These are phyloP conservation scores for Epichloe amarillans DNA, from an alignment of 2,329 filamentous ascomycete species.

Conservation along the genomic window DNA sequence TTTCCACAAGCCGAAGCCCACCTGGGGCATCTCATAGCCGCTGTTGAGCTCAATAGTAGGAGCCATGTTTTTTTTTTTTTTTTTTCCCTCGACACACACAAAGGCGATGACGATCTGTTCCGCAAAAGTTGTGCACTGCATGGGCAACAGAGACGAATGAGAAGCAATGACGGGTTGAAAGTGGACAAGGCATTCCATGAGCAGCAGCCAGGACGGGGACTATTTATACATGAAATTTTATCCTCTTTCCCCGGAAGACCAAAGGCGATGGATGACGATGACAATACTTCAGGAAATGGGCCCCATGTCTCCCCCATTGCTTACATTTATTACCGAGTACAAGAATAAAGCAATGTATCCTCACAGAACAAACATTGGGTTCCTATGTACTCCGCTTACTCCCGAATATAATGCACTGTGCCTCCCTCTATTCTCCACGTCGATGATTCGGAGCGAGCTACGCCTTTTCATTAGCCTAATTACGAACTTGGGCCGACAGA, in stretches of 20 bases:
- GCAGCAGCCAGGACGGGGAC: neutral
- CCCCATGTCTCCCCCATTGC: neutral
- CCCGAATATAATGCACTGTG: too few relatives aligned
- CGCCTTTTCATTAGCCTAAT: neutral
- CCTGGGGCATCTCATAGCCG: conserved; percentile 58
- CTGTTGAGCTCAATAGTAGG: conserved; percentile 48
- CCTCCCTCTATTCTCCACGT: too few relatives aligned
- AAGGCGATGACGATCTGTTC: neutral
- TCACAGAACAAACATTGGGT: too few relatives aligned
- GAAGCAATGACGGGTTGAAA: neutral
- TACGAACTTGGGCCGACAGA: neutral
- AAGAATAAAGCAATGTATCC: too few relatives aligned
- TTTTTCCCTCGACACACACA: neutral
- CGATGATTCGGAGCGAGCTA: too few relatives aligned
- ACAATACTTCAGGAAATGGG: neutral
- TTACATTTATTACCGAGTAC: too few relatives aligned
- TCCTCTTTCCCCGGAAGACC: neutral
- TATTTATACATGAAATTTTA: neutral
- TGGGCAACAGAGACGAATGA: neutral
- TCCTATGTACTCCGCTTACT: too few relatives aligned
- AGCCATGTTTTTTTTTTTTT: conserved; percentile 4
- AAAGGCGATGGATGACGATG: too few relatives aligned
- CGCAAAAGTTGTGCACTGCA: neutral
- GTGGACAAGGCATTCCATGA: neutral
- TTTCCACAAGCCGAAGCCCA: conserved; percentile 76